Percentiles rank a stretch among this genome's conserved stretches.
phyloP scores from a whole-genome alignment of 2,329 filamentous ascomycete genomes.

The Orbilia oligospora region DNA sequence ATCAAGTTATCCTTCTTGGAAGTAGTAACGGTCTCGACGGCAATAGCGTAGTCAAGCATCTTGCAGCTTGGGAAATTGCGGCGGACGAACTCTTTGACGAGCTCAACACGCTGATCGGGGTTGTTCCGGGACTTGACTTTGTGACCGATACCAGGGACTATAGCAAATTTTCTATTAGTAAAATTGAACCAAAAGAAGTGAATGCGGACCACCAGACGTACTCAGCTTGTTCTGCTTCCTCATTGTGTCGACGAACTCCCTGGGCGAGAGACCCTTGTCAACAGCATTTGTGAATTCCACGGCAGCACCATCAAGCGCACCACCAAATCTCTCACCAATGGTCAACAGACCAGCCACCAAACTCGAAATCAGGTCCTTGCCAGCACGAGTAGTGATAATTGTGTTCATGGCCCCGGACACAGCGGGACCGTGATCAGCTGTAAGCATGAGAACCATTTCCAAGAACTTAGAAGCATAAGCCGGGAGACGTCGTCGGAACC shows the following conservation, averaged over 20 bases:
- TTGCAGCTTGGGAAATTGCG: slow-evolving; percentile 98
- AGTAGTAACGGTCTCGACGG: slow-evolving; percentile 97
- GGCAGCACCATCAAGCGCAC: slow-evolving; percentile 95
- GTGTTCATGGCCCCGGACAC: slow-evolving; percentile 99
- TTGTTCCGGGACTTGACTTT: slow-evolving; percentile 99
- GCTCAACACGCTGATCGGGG: slow-evolving; percentile 98
- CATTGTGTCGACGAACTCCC: slow-evolving; percentile 99
- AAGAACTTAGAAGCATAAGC: slow-evolving; percentile 98
- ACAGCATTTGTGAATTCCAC: slow-evolving; percentile 99
- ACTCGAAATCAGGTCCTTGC: slow-evolving; percentile 97
- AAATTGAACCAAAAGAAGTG: background rate
- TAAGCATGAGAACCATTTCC: slow-evolving; percentile 99
- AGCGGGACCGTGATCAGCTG: slow-evolving; percentile 97
- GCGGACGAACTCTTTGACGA: slow-evolving; percentile 98
- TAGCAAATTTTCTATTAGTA: slow-evolving; percentile 63
- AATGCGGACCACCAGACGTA: slow-evolving; percentile 67
- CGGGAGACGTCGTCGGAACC: slow-evolving; percentile 98
- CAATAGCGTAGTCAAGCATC: slow-evolving; percentile 97
- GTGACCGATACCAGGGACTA: slow-evolving; percentile 96
- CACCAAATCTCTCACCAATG: slow-evolving; percentile 97
- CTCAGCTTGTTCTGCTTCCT: slow-evolving; percentile 99
- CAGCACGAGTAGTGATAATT: slow-evolving; percentile 98
- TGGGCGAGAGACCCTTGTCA: slow-evolving; percentile 96
- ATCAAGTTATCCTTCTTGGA: slow-evolving; percentile 99
- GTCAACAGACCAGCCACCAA: slow-evolving; percentile 97